Base-by-base conservation (phyloP, 2,329 filamentous ascomycete species). In the Sphaerulina musiva region DNA sequence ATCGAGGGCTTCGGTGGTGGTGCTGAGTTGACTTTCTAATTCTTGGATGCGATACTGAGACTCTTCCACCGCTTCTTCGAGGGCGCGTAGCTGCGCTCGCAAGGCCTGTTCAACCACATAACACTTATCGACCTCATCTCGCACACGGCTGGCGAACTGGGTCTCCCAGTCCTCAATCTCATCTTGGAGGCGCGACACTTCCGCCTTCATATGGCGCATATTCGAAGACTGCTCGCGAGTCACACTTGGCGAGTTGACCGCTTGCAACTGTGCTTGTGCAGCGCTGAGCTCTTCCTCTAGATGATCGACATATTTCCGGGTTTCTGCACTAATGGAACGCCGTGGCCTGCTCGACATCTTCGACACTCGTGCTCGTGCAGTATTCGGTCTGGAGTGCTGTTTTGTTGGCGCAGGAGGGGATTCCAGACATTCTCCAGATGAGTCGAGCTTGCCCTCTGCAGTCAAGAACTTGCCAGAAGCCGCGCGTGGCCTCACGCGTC, bases 291-390 rank as follows among this genome's bases (percentile, higher is more conserved):
- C 72, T 17, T 68, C 65, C 53, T 78, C 76, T 10, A 78, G 71
- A 61, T 77, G 74, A 47, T 77, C 74, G 55, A 78, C 75, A 60
- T 78, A 77, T 52, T 71, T 69, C 26, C 71, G 67, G 8, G 70
- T 69, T 55, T 76, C 73, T 49, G 69, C 71, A 56, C 69, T 72
- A 14, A 70, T 62, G n/a, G 68, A 69, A 46, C 68, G 64, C 45
- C 64, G 53, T 20, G 61, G 60, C 34, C 58, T 46, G 31, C 23
- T 53, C 34, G 48, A 56, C 44, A 66, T 61, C 47, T 44, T 48
- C 5, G 54, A 46, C 8, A 51, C 46, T 50, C 45, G 42, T n/a
- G 50, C 46, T 10, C 54, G 34, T 38, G 34, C 34, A 7, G 39
- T 38, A 14, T 57, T 57, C 12, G 57, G 48, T 31, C 53, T 61